Evolutionary conservation across 1,139 yeast genomes (phyloP).

Genomic region (Protomyces lactucae-debilis): DNA sequence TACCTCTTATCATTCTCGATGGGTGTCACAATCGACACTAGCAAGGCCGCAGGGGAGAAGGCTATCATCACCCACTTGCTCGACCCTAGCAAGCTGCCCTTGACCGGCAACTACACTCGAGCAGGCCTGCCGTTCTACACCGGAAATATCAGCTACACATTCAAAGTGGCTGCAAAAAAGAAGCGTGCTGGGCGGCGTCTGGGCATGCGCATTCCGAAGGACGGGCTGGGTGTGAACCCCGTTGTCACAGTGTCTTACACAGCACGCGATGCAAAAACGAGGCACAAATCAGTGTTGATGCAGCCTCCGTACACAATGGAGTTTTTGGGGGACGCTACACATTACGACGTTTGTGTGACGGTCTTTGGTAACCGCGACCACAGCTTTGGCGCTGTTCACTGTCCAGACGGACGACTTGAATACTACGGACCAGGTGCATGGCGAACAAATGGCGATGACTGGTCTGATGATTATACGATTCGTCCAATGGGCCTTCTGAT

Average conservation of each 20-base stretch:
- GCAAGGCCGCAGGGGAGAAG: slow-evolving; percentile 4
- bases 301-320: not conserved
- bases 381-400: slow-evolving; percentile 26
- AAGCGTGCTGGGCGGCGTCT: not conserved
- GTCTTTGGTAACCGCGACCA: slow-evolving; percentile 28
- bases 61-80: not conserved
- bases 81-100: not conserved
- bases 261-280: not conserved
- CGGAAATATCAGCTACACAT: slow-evolving; percentile 8
- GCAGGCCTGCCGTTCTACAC: slow-evolving; percentile 23
- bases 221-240: slow-evolving; percentile 14
- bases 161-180: not conserved
- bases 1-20: slow-evolving; percentile 2
- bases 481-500: slow-evolving; percentile 11
- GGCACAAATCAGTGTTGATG: not conserved
- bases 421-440: slow-evolving; percentile 17
- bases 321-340: not conserved
- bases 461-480: slow-evolving; percentile 20
- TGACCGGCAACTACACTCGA: slow-evolving; percentile 7
- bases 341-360: not conserved
- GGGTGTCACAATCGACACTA: not conserved
- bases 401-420: slow-evolving; percentile 26
- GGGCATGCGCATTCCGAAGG: not conserved
- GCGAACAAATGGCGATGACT: slow-evolving; percentile 15
- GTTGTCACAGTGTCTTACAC: not conserved